Percentiles rank a stretch among this genome's conserved stretches.
Evolutionary conservation across 2,329 filamentous ascomycete genomes (phyloP).

Genomic region (Metarhizium brunneum): DNA sequence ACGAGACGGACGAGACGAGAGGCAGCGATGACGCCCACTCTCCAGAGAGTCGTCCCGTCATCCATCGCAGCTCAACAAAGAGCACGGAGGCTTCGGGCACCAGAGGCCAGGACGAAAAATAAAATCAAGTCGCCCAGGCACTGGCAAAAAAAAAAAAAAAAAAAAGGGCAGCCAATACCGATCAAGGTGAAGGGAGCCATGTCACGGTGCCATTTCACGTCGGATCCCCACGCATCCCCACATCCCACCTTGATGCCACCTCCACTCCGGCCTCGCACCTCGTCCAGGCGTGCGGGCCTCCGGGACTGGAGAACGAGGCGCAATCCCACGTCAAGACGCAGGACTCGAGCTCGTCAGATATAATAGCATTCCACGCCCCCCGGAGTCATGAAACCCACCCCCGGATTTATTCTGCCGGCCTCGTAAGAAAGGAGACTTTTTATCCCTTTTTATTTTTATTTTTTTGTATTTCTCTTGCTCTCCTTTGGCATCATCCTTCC

Average conservation of each 20-base stretch:
- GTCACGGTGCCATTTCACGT: not conserved
- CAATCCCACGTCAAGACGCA: not conserved
- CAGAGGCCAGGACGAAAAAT: too few species aligned
- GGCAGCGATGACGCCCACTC: too few species aligned
- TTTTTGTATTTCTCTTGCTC: not conserved
- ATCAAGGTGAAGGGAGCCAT: not conserved
- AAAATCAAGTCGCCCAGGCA: too few species aligned
- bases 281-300: constrained; percentile 1
- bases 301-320: not conserved
- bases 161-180: too few species aligned
- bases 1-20: not conserved
- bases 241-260: not conserved
- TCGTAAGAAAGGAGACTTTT: not conserved
- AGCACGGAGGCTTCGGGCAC: too few species aligned
- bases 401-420: constrained; percentile 3
- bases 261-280: constrained; percentile 5
- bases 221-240: not conserved
- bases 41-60: not conserved
- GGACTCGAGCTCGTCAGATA: not conserved
- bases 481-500: too few species aligned
- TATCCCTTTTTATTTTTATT: not conserved
- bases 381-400: constrained; percentile 6
- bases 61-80: not conserved
- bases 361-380: constrained; percentile 6
- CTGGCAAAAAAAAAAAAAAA: too few species aligned